These are phyloP conservation scores for Auricularia sp. DNA, from an alignment of 768 basidiomycete species.

Conservation along the genomic window DNA sequence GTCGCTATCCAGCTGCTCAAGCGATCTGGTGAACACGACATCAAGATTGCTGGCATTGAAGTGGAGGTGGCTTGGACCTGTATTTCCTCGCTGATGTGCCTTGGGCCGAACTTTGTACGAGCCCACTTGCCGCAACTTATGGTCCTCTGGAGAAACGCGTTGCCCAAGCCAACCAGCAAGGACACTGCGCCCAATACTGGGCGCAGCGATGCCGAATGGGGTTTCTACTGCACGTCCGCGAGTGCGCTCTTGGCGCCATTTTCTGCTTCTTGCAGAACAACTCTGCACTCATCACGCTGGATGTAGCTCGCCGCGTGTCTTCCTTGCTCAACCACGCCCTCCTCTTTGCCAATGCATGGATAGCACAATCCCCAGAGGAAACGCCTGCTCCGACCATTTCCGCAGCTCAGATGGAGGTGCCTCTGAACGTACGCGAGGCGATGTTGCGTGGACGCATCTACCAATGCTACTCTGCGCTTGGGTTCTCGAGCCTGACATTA, in stretches of 20 bases:
- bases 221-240: constrained; percentile 84
- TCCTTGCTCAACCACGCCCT: constrained; percentile 82
- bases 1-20: constrained; percentile 86
- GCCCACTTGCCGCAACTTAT: constrained; percentile 88
- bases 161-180: constrained; percentile 90
- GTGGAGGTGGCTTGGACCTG: constrained; percentile 92
- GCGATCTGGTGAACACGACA: constrained; percentile 81
- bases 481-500: constrained; percentile 69
- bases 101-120: constrained; percentile 89
- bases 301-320: constrained; percentile 81
- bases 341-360: constrained; percentile 79
- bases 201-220: constrained; percentile 72
- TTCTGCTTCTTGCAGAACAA: constrained; percentile 82
- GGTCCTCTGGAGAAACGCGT: constrained; percentile 93
- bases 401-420: constrained; percentile 34
- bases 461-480: constrained; percentile 80
- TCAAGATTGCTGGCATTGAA: constrained; percentile 70
- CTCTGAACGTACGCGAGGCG: constrained; percentile 68
- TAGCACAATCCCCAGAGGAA: constrained; percentile 61
- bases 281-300: constrained; percentile 69
- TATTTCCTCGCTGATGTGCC: constrained; percentile 81
- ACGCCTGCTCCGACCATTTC: constrained; percentile 29
- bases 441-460: constrained; percentile 76
- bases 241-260: constrained; percentile 82
- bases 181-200: constrained; percentile 52